Base-by-base conservation (phyloP, 2,329 filamentous ascomycete species). In the Dothistroma septosporum region DNA sequence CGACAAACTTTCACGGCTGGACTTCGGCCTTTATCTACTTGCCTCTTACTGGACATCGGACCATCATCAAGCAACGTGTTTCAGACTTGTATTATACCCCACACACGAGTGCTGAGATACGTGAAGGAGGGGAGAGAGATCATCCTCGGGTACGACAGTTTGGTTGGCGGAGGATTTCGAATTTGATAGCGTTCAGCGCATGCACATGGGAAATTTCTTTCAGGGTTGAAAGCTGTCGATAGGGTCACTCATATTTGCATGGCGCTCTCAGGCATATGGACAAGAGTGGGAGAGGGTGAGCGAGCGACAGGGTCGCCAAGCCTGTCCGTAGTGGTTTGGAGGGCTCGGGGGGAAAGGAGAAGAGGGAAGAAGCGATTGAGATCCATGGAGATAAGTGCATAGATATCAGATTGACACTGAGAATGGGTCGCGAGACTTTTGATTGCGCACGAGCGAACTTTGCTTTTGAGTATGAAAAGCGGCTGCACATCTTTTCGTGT, bases 181-280 rank as follows among this genome's bases (percentile, higher is more conserved):
- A 50, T 50, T 50, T 50, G 47, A 50, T 50, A 50, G 47, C 47
- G 47, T 50, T 50, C 47, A 50, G 47, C 47, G 47, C 21, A 11
- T 24, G 47, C 47, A 31, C 47, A 50, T 24, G 21, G 21, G 10
- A 28, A 28, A 3, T 31, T n/a, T n/a, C 24, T 50, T 44, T n/a
- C 19, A 19, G 14, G 16, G 14, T 44, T 44, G 19, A 8, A 28
- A 28, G 24, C 24, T 28, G 24, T 28, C 6, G 24, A 28, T 28
- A 6, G 24, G 41, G 16, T 44, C 28, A 7, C 5, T 3, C 28
- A 7, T 31, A 11, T 28, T 16, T 31, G 47, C 21, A 28, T 28
- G 21, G 47, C 47, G 47, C 21, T 50, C 24, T 6, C 11, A 5
- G 14, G n/a, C 14, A 16, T n/a, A 19, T 44, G 14, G 9, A n/a